Percentiles rank a stretch among this genome's conserved stretches.
These are phyloP conservation scores for Omphalotus guepiniiformis DNA, from an alignment of 768 basidiomycete genomes.

Conservation along the genomic window DNA sequence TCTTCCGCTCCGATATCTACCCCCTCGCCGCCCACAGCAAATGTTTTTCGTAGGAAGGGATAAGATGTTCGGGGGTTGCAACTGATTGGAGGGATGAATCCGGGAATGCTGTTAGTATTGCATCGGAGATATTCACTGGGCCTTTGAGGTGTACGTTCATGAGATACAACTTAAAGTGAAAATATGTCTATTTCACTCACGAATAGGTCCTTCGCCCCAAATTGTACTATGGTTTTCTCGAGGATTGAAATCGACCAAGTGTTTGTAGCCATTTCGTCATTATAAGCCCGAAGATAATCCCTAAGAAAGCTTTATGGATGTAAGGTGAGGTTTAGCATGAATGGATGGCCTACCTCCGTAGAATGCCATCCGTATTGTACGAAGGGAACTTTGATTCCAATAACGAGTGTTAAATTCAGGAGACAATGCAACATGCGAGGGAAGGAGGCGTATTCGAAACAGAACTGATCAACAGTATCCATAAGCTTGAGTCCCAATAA, in stretches of 20 bases:
- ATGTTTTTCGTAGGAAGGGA: constrained; percentile 31
- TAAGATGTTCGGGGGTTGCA: constrained; percentile 47
- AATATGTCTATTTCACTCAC: no score
- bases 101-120: constrained; percentile 8
- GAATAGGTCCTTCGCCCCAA: no score
- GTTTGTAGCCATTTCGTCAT: constrained; percentile 56
- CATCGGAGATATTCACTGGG: no score
- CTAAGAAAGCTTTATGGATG: constrained; percentile 3
- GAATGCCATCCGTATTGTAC: constrained; percentile 40
- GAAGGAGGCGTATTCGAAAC: no score
- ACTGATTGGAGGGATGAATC: constrained; percentile 41
- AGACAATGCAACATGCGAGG: no score
- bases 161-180: no score
- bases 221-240: no score
- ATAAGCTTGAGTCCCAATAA: no score
- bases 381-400: constrained; percentile 7
- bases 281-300: constrained; percentile 50
- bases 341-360: constrained; percentile 42
- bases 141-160: no score
- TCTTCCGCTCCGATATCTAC: constrained; percentile 49
- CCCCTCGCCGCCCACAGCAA: constrained; percentile 40
- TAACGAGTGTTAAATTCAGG: neutral
- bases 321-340: neutral
- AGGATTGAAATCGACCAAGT: constrained; percentile 46
- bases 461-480: no score